Evolutionary conservation across 2,329 filamentous ascomycete species (phyloP), one percentile per base, ranked within the genome.

Genomic region (Hypocrella siamensis): DNA sequence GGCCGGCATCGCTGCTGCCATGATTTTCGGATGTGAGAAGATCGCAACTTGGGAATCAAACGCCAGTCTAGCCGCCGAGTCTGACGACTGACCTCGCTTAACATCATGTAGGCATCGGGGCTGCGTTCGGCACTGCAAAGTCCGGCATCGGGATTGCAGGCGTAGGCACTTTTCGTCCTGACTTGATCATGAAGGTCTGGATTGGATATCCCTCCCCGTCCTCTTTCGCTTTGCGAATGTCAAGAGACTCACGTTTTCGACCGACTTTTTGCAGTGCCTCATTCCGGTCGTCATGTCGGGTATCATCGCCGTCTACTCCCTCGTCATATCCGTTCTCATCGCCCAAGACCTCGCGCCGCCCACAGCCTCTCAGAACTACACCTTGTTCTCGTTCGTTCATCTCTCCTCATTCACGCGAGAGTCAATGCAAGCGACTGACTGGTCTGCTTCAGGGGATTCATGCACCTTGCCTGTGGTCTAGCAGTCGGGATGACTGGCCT

Each of bases 261-360:
- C n/a, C n/a, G n/a, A n/a, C n/a, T 15, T 15, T 14, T 6, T 6
- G 16, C 45, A 85, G 80, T 86, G 79, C 35, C 63, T 88, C 32
- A 86, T 88, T 44, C 81, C 82, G 40, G 81, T 90, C 42, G 78
- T 98, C 65, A 98, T 98, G 90, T 93, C 90, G 46, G 90, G 90
- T 73, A 98, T 98, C 53, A 84, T 98, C 49, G 90, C 90, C 36
- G 90, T 98, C 44, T 98, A 98, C 62, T 83, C 86, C 31, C 80
- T 98, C 45, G 90, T 98, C 48, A 86, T 98, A 45, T 81, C 88
- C 14, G 90, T 98, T 49, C 73, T 98, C 44, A 98, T 98, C 54
- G 83, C 85, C 34, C 79, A 84, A 57, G 84, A 93, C 54, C 75
- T 96, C 54, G 70, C 67, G 31, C 81, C 85, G 18, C 79, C 78